Evolutionary conservation across 768 basidiomycete genomes (phyloP), one percentile per base, ranked within the genome.

Genomic region (Russula sp.): DNA sequence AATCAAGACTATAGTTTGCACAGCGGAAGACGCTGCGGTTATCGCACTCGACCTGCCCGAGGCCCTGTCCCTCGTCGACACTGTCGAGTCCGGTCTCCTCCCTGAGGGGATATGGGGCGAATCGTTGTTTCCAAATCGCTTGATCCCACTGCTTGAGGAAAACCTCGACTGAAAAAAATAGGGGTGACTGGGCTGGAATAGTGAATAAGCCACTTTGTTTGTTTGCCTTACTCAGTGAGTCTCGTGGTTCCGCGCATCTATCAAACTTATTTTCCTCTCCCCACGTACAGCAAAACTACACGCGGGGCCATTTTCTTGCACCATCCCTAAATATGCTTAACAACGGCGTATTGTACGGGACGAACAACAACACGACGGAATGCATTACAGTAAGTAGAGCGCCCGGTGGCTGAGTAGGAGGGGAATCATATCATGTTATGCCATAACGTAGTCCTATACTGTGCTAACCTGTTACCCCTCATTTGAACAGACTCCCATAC

Each of bases 131-230:
- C 64, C 64, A 22, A 51, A 49, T 11, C 51, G 55, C 10, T 57
- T 65, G 59, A 34, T 34, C 26, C 55, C 59, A 49, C 34, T 61
- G 32, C 64, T 65, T 22, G 64, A 65, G 22, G 55, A 65, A 16
- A 42, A 65, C 42, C 64, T 65, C 32, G 42, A 52, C 42, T 65
- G 42, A 58, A 28, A n/a, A 34, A 32, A 50, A 50, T 20, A 4
- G 20, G 7, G 44, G n/a, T 3, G n/a, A 4, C 9, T 20, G 44
- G 0, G 20, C n/a, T 22, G 44, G n/a, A 20, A 44, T 44, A 44
- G n/a, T 46, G 44, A n/a, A 22, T 10, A 46, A 46, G n/a, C 22
- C 44, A 46, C 46, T 48, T 48, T 48, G n/a, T 49, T 49, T 26
- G 11, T 26, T 49, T 49, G 48, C 44, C n/a, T 46, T 46, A n/a